phyloP scores from a whole-genome alignment of 2,329 filamentous ascomycete genomes.

The Fusarium armeniacum region DNA sequence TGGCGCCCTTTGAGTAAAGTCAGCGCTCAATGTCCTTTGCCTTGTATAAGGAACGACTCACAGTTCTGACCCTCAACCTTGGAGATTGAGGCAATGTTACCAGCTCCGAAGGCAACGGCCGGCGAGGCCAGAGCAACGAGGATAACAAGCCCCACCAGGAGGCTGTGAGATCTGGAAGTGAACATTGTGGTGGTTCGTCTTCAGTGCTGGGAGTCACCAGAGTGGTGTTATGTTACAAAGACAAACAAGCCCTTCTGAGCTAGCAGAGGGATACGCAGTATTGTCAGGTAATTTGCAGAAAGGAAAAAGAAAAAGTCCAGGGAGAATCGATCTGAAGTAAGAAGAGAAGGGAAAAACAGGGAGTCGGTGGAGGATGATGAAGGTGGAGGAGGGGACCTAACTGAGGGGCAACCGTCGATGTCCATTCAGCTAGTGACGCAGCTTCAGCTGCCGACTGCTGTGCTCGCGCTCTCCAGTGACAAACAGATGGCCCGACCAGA shows the following conservation, averaged over 20 bases:
- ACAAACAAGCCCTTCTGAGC: slow-evolving; percentile 40
- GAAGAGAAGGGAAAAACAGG: slow-evolving; percentile 26
- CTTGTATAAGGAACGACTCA: slow-evolving; percentile 54
- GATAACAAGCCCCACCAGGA: slow-evolving; percentile 69
- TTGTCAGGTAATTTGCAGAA: slow-evolving; percentile 7
- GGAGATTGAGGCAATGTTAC: slow-evolving; percentile 86
- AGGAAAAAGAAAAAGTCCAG: slow-evolving; percentile 9
- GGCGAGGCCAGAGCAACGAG: slow-evolving; percentile 77
- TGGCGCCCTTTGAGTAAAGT: slow-evolving; percentile 72
- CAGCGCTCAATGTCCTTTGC: neutral
- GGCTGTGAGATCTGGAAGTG: slow-evolving; percentile 62
- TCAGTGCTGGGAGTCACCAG: slow-evolving; percentile 40
- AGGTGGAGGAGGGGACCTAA: slow-evolving; percentile 44
- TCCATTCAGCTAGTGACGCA: slow-evolving; percentile 45
- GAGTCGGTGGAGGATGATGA: slow-evolving; percentile 34
- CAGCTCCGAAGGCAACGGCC: slow-evolving; percentile 84
- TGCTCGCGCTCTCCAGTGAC: slow-evolving; percentile 29
- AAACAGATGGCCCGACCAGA: slow-evolving; percentile 30
- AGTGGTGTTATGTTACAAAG: slow-evolving; percentile 21
- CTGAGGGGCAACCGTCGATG: slow-evolving; percentile 42
- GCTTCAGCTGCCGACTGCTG: slow-evolving; percentile 42
- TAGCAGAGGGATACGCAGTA: slow-evolving; percentile 34
- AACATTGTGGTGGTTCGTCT: slow-evolving; percentile 59
- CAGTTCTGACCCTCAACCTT: slow-evolving; percentile 88
- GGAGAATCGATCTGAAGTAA: slow-evolving; percentile 13